A percentile compares a stretch with the other conserved stretches of the same genome.
Evolutionary conservation across 2,329 filamentous ascomycete genomes (phyloP).

Genomic region (Pochonia chlamydosporia): DNA sequence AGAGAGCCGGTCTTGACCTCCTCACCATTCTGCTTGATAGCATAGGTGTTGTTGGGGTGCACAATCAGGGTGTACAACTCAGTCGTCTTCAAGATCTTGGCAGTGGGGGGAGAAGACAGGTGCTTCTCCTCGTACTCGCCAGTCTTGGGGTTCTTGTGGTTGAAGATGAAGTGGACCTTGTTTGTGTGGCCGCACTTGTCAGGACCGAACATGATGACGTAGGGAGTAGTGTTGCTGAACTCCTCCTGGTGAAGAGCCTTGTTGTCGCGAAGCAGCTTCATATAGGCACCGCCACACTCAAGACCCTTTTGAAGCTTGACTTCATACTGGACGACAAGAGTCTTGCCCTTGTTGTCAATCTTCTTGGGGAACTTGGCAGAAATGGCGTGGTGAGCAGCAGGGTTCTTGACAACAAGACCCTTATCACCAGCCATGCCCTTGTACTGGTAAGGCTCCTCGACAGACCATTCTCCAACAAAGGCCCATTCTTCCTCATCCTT

Average conservation of each 20-base stretch:
- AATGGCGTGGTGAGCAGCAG: constrained; percentile 97
- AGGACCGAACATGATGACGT: constrained; percentile 99
- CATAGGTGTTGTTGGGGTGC: constrained; percentile 91
- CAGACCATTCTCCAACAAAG: constrained; percentile 65
- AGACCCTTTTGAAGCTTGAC: constrained; percentile 98
- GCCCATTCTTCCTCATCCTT: constrained; percentile 45
- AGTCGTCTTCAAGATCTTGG: constrained; percentile 84
- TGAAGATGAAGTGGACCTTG: constrained; percentile 98
- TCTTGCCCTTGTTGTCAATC: constrained; percentile 96
- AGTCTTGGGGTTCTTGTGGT: constrained; percentile 99
- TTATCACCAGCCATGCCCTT: constrained; percentile 94
- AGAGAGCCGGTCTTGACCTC: constrained; percentile 84
- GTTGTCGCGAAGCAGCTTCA: constrained; percentile 98
- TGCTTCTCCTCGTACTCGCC: constrained; percentile 99
- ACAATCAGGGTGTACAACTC: constrained; percentile 96
- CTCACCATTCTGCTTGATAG: constrained; percentile 87
- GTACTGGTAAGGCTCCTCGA: constrained; percentile 86
- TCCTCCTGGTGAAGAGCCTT: constrained; percentile 94
- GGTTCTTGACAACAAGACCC: constrained; percentile 96
- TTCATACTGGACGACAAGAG: constrained; percentile 96
- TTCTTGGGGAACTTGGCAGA: constrained; percentile 97
- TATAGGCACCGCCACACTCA: constrained; percentile 96
- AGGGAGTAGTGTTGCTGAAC: constrained; percentile 95
- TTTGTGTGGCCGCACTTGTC: constrained; percentile 99
- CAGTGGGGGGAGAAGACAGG: constrained; percentile 74